Base-by-base conservation (phyloP, 2,329 filamentous ascomycete species). In the Pseudocercospora pini-densiflorae region DNA sequence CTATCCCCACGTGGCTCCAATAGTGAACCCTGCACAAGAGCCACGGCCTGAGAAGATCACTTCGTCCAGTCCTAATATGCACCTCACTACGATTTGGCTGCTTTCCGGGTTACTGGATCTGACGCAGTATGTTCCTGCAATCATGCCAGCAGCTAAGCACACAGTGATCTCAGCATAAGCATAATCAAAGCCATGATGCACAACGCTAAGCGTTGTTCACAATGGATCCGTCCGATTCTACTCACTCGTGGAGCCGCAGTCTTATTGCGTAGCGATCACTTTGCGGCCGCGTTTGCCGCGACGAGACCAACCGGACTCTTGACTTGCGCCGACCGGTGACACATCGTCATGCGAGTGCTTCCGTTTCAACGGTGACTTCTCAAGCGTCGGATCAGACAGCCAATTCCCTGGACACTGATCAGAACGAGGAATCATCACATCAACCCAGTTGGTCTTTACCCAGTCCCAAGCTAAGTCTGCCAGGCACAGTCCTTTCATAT, bases 401-500 rank as follows among this genome's bases (percentile, higher is more conserved):
- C 40, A 43, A 19, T 43, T n/a, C 2, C 16, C 16, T 19, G 16
- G n/a, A 43, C 2, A 8, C n/a, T 16, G 40, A 19, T 43, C 40
- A 43, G 40, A 43, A 53, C 3, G 43, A 9, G 12, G 19, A 24
- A 9, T 5, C 49, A 27, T 12, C 27, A 29, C 51, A n/a, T 55
- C 51, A 31, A 27, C 51, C 51, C 7, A 27, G 1, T n/a, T 55
- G 51, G 31, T 62, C 51, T 47, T 53, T 59, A 5, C 63, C 51
- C 51, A n/a, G 23, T 29, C 24, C 24, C 51, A 55, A 19, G 14
- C 24, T 19, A 14, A 63, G 55, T 33, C 49, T 55, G 5, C 68
- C 69, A 4, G 67, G 59, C 59, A 71, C 63, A n/a, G 70, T 72
- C 59, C 69, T 64, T 64, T 72, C 70, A 65, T 71, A 71, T 24